phyloP scores from a whole-genome alignment of 345 rosid species.

The Brassica carinata region DNA sequence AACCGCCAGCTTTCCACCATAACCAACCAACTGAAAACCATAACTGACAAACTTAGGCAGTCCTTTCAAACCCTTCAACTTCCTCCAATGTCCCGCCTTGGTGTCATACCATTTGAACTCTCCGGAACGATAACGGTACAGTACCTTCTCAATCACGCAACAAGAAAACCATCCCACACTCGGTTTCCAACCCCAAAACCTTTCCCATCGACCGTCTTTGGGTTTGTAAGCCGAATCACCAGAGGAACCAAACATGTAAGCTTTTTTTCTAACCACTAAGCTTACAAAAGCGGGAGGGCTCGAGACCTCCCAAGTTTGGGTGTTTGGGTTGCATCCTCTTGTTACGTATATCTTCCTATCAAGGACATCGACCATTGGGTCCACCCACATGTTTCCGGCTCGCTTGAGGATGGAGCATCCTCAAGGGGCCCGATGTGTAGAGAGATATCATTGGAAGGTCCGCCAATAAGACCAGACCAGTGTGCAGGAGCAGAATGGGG shows the following conservation, averaged over 20 bases:
- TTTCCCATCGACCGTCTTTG: neutral
- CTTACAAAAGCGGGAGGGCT: neutral
- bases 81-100: neutral
- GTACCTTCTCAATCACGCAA: slow-evolving; percentile 3
- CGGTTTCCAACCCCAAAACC: slow-evolving; percentile 8
- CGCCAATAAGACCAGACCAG: slow-evolving; percentile 9
- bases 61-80: slow-evolving; percentile 1
- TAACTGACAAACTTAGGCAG: slow-evolving; percentile 5
- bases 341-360: neutral
- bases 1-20: slow-evolving; percentile 6
- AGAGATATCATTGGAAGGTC: slow-evolving; percentile 38
- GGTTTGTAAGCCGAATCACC: neutral
- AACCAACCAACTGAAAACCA: slow-evolving; percentile 5
- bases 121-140: neutral
- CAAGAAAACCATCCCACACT: slow-evolving; percentile 1
- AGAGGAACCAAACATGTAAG: neutral
- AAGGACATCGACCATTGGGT: neutral
- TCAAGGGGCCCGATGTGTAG: slow-evolving; percentile 55
- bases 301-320: neutral
- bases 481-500: slow-evolving; percentile 43
- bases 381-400: slow-evolving; percentile 4
- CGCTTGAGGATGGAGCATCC: slow-evolving; percentile 22
- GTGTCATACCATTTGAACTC: slow-evolving; percentile 10
- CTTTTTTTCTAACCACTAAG: slow-evolving; percentile 6
- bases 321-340: neutral